Percentiles rank a stretch among this genome's conserved stretches.
These are phyloP conservation scores for Coemansia sp. DNA, from an alignment of 192 early-diverging fungal genomes.

Conservation along the genomic window DNA sequence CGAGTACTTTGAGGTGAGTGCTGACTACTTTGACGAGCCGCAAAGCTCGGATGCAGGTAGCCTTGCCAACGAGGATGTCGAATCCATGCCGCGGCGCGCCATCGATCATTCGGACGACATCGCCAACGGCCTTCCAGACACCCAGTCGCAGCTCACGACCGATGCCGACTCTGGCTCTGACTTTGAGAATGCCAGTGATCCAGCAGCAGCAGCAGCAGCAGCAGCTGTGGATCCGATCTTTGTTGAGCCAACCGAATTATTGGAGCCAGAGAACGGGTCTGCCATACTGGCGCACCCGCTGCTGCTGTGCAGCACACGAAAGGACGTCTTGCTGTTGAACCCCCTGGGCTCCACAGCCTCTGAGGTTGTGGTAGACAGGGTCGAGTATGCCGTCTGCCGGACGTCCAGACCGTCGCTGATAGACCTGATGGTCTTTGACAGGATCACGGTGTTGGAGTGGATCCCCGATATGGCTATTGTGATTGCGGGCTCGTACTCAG, in stretches of 20 bases:
- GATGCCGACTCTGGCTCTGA: not conserved
- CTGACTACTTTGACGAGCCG: not conserved
- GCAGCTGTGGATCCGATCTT: not conserved
- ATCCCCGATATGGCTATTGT: conserved; percentile 38
- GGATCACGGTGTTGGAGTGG: conserved; percentile 49
- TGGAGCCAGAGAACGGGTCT: conserved; percentile 1
- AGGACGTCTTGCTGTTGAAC: conserved; percentile 38
- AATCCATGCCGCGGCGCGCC: not conserved
- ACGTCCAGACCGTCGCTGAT: conserved; percentile 5
- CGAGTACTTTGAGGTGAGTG: conserved; percentile 1
- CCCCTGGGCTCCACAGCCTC: conserved; percentile 6
- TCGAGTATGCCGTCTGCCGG: conserved; percentile 19
- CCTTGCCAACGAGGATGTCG: not conserved
- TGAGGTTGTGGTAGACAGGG: conserved; percentile 28
- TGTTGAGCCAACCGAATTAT: not conserved
- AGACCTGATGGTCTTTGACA: conserved; percentile 30
- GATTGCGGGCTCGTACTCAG: conserved; percentile 26
- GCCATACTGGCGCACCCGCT: conserved; percentile 17
- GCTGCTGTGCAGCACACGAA: conserved; percentile 34
- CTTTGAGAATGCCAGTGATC: not conserved
- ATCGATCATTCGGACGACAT: conserved; percentile 28
- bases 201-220: not conserved
- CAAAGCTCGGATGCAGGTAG: not conserved
- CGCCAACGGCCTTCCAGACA: conserved; percentile 21
- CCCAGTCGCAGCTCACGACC: not conserved